phyloP scores from a whole-genome alignment of 2,329 filamentous ascomycete species.

The Fusarium lateritium region DNA sequence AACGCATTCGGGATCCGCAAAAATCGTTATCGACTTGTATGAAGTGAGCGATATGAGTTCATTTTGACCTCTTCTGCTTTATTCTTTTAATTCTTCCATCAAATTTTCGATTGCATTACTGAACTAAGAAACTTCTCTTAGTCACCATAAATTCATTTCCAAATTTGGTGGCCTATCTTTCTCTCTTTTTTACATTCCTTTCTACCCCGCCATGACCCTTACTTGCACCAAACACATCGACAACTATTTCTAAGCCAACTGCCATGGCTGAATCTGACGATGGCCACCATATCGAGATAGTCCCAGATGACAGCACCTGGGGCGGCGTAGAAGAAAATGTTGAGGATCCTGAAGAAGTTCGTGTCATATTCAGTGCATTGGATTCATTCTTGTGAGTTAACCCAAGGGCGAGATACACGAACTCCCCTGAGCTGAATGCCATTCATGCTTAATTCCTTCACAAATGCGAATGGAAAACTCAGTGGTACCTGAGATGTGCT shows the following conservation, averaged over 20 bases:
- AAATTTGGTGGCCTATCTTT: neutral
- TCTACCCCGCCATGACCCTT: slow-evolving; percentile 34
- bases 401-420: slow-evolving; percentile 4
- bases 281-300: slow-evolving; percentile 35
- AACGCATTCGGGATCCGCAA: slow-evolving; percentile 25
- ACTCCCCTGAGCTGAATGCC: neutral
- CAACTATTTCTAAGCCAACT: slow-evolving; percentile 17
- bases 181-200: slow-evolving; percentile 1
- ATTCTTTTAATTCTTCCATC: neutral
- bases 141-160: neutral
- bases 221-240: slow-evolving; percentile 25
- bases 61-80: neutral
- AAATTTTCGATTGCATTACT: neutral
- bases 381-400: slow-evolving; percentile 78
- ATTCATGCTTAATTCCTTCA: neutral
- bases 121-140: neutral
- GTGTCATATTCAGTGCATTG: slow-evolving; percentile 84
- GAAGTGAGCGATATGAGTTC: slow-evolving; percentile 22
- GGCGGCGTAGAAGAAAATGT: slow-evolving; percentile 75
- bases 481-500: neutral
- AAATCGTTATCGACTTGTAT: slow-evolving; percentile 25
- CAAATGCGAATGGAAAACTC: neutral
- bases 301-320: slow-evolving; percentile 64
- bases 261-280: slow-evolving; percentile 42
- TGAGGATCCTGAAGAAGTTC: slow-evolving; percentile 83